Evolutionary conservation across 768 basidiomycete species (phyloP), one percentile per base, ranked within the genome.

Genomic region (Heimioporus sp.): DNA sequence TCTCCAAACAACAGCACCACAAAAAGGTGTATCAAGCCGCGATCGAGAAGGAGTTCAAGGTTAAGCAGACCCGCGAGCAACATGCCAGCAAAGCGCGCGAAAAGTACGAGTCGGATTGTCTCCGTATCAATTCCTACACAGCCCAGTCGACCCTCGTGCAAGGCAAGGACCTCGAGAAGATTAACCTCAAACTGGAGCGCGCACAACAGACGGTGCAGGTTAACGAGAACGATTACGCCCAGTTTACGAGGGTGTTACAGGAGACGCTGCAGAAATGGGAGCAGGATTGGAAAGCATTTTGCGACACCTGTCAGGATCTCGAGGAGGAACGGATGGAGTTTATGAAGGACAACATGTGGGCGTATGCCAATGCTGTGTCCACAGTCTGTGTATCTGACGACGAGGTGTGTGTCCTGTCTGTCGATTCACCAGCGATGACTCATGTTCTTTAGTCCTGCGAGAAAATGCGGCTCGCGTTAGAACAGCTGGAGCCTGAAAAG

Each of bases 251-350:
- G 49, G 86, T 84, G 0, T 69, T 97, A 37, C 81, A 83, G 57
- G 89, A 91, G 45, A 96, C 92, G 13, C 77, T 80, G 19, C 77
- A 73, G 45, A 87, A 88, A 62, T 98, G 96, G 97, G 94, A 97
- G 65, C 76, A 80, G 55, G 87, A 91, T 53, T 99, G 97, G 97
- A 95, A 91, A 70, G 75, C 74, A 3, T 98, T 97, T 71, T 95
- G 92, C 64, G 97, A 99, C 69, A 82, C 81, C 40, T 92, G 92
- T 55, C 97, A 99, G 70, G 97, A 99, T 72, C 72, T 97, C 45
- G 97, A 99, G 63, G 94, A 98, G 60, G 87, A 94, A 52, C 81
- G 97, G n/a, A 72, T 95, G 64, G 92, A 94, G 54, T 92, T 96
- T 66, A 85, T 89, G 75, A 98, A 96, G 72, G 92, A 95, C 65